Evolutionary conservation across 805 yeast species (phyloP).

Genomic region (Sungouiella blattae): DNA sequence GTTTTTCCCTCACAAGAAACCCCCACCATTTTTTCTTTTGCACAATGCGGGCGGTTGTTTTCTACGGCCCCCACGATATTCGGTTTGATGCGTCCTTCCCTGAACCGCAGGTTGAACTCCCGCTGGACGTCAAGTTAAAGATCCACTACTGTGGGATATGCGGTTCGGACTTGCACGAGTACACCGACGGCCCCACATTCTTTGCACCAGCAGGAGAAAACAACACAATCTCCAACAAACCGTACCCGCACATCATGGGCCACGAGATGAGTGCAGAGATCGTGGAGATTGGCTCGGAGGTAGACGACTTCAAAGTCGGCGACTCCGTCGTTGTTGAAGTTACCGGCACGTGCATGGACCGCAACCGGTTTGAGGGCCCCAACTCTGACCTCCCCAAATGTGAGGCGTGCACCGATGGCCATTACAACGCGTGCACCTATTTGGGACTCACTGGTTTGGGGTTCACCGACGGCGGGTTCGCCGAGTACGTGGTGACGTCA

Average conservation of each 20-base stretch:
- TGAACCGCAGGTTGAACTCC: not conserved
- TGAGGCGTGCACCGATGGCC: conserved; percentile 47
- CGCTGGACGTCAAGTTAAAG: conserved; percentile 14
- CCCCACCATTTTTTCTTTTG: too few relatives aligned
- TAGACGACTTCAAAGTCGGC: conserved; percentile 25
- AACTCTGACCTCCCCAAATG: conserved; percentile 30
- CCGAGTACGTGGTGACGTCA: conserved; percentile 45
- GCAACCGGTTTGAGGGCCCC: conserved; percentile 35
- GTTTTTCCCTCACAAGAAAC: too few relatives aligned
- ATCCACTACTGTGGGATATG: conserved; percentile 57
- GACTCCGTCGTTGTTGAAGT: conserved; percentile 60
- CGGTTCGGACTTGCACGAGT: conserved; percentile 44
- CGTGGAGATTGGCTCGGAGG: conserved; percentile 43
- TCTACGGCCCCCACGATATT: not conserved
- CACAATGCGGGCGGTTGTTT: not conserved
- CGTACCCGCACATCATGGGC: conserved; percentile 46
- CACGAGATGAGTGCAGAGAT: conserved; percentile 53
- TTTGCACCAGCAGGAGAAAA: conserved; percentile 40
- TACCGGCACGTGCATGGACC: conserved; percentile 54
- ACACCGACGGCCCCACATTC: conserved; percentile 56
- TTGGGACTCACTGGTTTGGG: conserved; percentile 55
- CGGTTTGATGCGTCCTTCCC: not conserved
- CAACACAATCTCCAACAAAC: conserved; percentile 4
- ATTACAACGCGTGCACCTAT: conserved; percentile 50
- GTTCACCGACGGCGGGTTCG: conserved; percentile 53